Evolutionary conservation across 106 monocot genomes (phyloP).

Genomic region (Chionographis japonica): DNA sequence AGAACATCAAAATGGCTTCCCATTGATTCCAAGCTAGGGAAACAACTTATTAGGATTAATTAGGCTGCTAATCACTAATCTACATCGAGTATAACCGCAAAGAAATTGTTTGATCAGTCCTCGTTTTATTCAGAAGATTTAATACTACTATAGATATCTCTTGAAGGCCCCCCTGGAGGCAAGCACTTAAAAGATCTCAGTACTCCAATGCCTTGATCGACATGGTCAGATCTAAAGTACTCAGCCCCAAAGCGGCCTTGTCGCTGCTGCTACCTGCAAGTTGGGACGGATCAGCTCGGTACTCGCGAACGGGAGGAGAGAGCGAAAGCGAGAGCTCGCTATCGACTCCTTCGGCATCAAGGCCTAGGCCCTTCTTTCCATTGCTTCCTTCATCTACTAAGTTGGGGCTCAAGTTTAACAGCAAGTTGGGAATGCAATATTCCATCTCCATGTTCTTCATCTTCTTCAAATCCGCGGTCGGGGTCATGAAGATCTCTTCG

Average conservation of each 20-base stretch:
- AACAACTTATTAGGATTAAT: too few species aligned
- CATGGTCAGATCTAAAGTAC: conserved; percentile 99
- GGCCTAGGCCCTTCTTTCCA: neutral
- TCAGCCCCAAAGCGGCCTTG: conserved; percentile 57
- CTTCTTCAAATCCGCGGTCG: conserved; percentile 5
- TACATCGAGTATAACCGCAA: too few species aligned
- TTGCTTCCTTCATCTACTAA: neutral
- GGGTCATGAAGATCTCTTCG: conserved; percentile 9
- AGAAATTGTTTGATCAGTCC: too few species aligned
- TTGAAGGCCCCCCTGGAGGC: conserved; percentile 16
- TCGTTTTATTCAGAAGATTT: too few species aligned
- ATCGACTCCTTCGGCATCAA: conserved; percentile 33
- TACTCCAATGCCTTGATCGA: conserved; percentile 97
- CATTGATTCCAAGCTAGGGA: too few species aligned
- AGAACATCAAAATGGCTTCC: too few species aligned
- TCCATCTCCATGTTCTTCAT: conserved; percentile 11
- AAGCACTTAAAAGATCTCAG: conserved; percentile 99
- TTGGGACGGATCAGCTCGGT: neutral
- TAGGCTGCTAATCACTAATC: too few species aligned
- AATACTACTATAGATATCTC: too few species aligned
- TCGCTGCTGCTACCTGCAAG: conserved; percentile 20
- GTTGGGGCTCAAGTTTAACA: conserved; percentile 37
- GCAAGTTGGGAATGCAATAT: conserved; percentile 32
- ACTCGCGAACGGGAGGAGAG: conserved; percentile 19
- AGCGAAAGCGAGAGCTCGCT: conserved; percentile 74